phyloP scores from a whole-genome alignment of 495 filamentous ascomycete genomes.

The Talaromyces nanjingensis region DNA sequence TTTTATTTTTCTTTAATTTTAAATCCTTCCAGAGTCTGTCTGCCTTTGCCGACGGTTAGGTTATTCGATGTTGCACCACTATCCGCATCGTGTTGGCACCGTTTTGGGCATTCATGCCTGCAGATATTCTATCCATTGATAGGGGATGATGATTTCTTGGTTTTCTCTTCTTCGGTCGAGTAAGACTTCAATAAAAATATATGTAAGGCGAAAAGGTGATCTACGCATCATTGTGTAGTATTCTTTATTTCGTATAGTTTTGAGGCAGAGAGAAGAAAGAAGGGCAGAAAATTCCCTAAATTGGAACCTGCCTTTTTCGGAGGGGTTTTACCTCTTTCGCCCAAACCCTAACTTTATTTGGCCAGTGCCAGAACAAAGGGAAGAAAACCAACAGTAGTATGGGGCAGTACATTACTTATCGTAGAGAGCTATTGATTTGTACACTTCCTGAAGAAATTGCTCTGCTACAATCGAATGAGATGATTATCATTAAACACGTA shows the following conservation, averaged over 20 bases:
- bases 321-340: background rate
- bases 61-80: background rate
- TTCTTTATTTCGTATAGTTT: background rate
- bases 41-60: background rate
- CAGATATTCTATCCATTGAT: constrained; percentile 10
- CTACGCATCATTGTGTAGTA: background rate
- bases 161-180: background rate
- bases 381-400: background rate
- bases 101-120: constrained; percentile 33
- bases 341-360: constrained; percentile 5
- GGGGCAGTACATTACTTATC: background rate
- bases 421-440: background rate
- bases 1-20: constrained; percentile 6
- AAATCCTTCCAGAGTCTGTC: background rate
- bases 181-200: background rate
- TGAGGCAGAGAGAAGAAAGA: background rate
- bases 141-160: background rate
- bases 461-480: too few relatives aligned
- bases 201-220: background rate
- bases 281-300: background rate
- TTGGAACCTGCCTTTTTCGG: background rate
- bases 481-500: background rate
- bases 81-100: constrained; percentile 9
- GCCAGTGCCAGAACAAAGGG: background rate
- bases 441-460: too few relatives aligned